Percentiles rank a stretch among this genome's conserved stretches.
These are phyloP conservation scores for Paspalum vaginatum DNA, from an alignment of 176 grass and related monocot genomes.

Conservation along the genomic window DNA sequence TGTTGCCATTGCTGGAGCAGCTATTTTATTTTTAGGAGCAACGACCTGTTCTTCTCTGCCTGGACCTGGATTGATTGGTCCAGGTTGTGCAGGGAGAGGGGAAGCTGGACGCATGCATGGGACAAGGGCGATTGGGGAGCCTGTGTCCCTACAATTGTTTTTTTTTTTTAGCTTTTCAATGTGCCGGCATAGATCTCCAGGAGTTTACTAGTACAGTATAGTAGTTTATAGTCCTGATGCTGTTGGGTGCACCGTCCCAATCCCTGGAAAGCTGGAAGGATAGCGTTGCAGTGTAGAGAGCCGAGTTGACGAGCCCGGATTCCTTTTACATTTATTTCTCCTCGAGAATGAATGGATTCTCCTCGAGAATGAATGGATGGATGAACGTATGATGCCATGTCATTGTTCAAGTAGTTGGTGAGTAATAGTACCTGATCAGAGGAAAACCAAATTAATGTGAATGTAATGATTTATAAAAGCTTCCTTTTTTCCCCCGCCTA, in stretches of 20 bases:
- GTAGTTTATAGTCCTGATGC: background rate
- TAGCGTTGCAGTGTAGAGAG: background rate
- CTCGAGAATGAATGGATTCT: background rate
- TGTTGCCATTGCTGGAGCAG: no score
- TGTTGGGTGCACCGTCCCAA: background rate
- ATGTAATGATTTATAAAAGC: no score
- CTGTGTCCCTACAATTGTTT: background rate
- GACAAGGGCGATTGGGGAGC: no score
- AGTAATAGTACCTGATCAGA: background rate
- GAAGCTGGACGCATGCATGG: no score
- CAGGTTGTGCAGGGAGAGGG: background rate
- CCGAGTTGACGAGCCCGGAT: no score
- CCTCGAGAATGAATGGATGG: no score
- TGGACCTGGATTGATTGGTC: background rate
- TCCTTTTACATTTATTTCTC: background rate
- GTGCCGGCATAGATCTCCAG: constrained; percentile 13
- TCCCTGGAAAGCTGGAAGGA: background rate
- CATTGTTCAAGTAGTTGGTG: background rate
- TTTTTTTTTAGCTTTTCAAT: background rate
- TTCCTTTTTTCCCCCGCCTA: background rate
- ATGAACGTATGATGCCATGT: background rate
- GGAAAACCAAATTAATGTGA: no score
- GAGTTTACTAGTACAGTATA: constrained; percentile 9
- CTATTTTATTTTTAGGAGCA: no score
- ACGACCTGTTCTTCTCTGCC: background rate